A percentile compares a stretch with the other conserved stretches of the same genome.
phyloP scores from a whole-genome alignment of 805 yeast genomes.

The Danielia reshetovae region DNA sequence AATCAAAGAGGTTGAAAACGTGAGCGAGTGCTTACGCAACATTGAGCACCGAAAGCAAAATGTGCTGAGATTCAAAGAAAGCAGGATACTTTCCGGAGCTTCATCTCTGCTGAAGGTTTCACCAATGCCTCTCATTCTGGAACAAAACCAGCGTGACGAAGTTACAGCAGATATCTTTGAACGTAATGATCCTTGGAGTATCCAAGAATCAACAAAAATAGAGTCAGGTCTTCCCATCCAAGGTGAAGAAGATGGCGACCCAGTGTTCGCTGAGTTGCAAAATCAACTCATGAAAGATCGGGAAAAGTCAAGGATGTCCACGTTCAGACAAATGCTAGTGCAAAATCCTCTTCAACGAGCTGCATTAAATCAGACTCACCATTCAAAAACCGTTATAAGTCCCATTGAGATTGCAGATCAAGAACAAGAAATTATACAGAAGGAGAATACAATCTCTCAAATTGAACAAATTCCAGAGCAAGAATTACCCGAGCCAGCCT shows the following conservation, averaged over 20 bases:
- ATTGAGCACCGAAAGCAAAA: constrained; percentile 18
- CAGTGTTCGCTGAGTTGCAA: constrained; percentile 3
- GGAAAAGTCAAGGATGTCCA: constrained; percentile 4
- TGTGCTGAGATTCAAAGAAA: constrained; percentile 18
- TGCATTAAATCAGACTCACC: no score
- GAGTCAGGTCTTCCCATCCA: no score
- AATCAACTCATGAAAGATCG: not conserved
- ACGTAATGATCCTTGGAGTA: not conserved
- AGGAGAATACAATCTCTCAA: not conserved
- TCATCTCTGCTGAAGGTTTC: constrained; percentile 3
- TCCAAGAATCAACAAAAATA: no score
- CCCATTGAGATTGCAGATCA: no score
- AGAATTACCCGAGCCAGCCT: not conserved
- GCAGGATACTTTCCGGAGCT: constrained; percentile 7
- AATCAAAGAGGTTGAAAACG: constrained; percentile 57
- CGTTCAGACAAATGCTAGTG: constrained; percentile 11
- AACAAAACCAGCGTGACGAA: not conserved
- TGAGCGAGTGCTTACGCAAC: constrained; percentile 44
- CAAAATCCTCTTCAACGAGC: constrained; percentile 5
- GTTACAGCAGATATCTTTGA: constrained; percentile 4
- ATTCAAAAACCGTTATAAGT: no score
- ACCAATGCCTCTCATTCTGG: constrained; percentile 1
- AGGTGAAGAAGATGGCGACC: not conserved
- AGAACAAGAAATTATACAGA: no score
- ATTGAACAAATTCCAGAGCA: not conserved